A percentile compares a stretch with the other conserved stretches of the same genome.
Conservation (phyloP, 2,329 filamentous ascomycete species). For the Coniochaeta sp. region DNA sequence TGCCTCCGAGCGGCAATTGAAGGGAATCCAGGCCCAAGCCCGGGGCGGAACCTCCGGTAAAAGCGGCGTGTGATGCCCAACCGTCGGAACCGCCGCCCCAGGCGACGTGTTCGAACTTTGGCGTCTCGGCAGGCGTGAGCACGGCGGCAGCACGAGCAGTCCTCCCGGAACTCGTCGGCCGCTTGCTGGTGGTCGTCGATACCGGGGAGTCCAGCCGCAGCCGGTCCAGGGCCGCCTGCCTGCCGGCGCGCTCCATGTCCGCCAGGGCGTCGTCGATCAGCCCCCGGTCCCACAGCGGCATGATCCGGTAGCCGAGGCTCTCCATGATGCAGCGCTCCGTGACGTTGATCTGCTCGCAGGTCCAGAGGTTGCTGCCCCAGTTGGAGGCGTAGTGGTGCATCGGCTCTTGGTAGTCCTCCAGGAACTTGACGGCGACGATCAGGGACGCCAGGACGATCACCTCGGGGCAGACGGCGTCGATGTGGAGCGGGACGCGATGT, state of each 20-base stretch:
- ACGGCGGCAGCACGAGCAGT: background rate
- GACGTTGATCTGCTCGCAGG: slow-evolving; percentile 53
- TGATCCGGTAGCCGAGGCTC: slow-evolving; percentile 54
- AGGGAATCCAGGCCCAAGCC: background rate
- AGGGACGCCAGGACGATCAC: slow-evolving; percentile 56
- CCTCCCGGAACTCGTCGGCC: slow-evolving; percentile 8
- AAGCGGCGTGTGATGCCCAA: slow-evolving; percentile 2
- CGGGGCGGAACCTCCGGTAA: background rate
- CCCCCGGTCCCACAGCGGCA: slow-evolving; percentile 50
- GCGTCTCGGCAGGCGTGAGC: slow-evolving; percentile 33
- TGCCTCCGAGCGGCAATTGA: background rate
- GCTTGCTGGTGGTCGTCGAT: slow-evolving; percentile 10
- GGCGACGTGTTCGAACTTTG: slow-evolving; percentile 18
- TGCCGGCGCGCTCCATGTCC: slow-evolving; percentile 55
- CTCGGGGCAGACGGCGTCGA: slow-evolving; percentile 55
- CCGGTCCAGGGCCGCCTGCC: slow-evolving; percentile 13
- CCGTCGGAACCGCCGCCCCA: background rate
- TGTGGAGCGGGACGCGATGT: slow-evolving; percentile 38
- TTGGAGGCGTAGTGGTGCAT: slow-evolving; percentile 43
- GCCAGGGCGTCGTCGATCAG: slow-evolving; percentile 52
- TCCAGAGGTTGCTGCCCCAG: slow-evolving; percentile 52
- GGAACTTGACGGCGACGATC: slow-evolving; percentile 59
- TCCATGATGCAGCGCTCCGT: slow-evolving; percentile 60
- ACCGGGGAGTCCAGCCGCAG: slow-evolving; percentile 1
- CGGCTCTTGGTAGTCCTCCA: slow-evolving; percentile 49